These are phyloP conservation scores for Pseudohyphozyma bogoriensis DNA, from an alignment of 768 basidiomycete genomes.

Conservation along the genomic window DNA sequence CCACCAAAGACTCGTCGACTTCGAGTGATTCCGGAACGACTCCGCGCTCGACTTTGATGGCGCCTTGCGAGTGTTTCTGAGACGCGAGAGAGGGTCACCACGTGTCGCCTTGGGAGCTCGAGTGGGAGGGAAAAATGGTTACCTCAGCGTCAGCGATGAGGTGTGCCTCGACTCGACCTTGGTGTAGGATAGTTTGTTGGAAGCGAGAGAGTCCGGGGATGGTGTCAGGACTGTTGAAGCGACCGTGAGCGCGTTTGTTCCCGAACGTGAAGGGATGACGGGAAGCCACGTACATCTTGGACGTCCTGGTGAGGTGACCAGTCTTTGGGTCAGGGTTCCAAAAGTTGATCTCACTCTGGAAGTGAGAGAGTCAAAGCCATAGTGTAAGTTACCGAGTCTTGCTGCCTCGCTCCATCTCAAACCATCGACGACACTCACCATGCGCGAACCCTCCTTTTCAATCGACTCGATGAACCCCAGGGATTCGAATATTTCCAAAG, in stretches of 20 bases:
- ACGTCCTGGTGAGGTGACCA: constrained; percentile 19
- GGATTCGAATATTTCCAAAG: constrained; percentile 32
- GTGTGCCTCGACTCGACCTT: constrained; percentile 23
- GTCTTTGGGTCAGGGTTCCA: constrained; percentile 29
- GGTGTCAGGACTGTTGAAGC: constrained; percentile 15
- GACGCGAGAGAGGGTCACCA: constrained; percentile 16
- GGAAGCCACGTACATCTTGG: constrained; percentile 13
- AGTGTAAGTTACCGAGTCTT: too few species aligned
- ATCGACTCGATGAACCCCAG: constrained; percentile 31
- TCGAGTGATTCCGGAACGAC: constrained; percentile 32
- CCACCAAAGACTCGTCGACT: constrained; percentile 31
- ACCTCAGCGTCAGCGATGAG: constrained; percentile 19
- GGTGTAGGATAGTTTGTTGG: constrained; percentile 27
- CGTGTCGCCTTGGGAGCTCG: not conserved
- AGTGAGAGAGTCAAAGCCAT: too few species aligned
- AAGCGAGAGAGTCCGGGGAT: constrained; percentile 28
- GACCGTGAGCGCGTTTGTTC: not conserved
- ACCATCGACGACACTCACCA: constrained; percentile 8
- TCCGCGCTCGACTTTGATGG: constrained; percentile 32
- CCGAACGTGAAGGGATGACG: not conserved
- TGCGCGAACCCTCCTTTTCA: constrained; percentile 27
- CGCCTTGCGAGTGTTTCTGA: constrained; percentile 27
- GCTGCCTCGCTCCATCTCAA: not conserved
- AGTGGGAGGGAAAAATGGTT: not conserved
- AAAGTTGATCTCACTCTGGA: constrained; percentile 25